Conservation (phyloP, 2,329 filamentous ascomycete genomes). For the Dothistroma pini region DNA sequence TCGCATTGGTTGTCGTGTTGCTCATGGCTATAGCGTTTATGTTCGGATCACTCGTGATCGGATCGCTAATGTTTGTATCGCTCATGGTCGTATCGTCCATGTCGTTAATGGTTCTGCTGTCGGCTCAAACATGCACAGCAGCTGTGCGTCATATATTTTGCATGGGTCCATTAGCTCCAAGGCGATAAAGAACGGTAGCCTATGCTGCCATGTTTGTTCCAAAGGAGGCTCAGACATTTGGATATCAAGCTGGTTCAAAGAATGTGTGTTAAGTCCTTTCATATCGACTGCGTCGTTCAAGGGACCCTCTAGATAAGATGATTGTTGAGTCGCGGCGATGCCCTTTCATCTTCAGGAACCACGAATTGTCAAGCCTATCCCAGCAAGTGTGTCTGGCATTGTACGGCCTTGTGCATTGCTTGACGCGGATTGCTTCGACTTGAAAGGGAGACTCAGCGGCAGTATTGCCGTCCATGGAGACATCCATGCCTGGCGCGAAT, state of each 20-base stretch:
- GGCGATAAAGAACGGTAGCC: too few species aligned
- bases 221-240: too few species aligned
- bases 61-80: not conserved
- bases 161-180: too few species aligned
- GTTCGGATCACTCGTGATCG: not conserved
- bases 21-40: not conserved
- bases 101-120: not conserved
- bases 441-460: not conserved
- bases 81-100: not conserved
- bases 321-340: too few species aligned
- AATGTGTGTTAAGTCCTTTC: too few species aligned
- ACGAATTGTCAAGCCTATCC: not conserved
- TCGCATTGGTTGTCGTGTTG: not conserved
- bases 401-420: not conserved
- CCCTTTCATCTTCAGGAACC: too few species aligned
- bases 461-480: not conserved
- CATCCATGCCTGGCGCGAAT: not conserved
- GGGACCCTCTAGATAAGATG: too few species aligned
- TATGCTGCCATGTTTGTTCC: too few species aligned
- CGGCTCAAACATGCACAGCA: too few species aligned
- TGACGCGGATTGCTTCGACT: not conserved
- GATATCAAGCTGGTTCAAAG: too few species aligned
- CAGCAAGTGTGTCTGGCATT: not conserved
- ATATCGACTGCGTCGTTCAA: too few species aligned
- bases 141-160: too few species aligned